Conservation (phyloP, 208 protist species). For the Acanthamoeba lenticulata region DNA sequence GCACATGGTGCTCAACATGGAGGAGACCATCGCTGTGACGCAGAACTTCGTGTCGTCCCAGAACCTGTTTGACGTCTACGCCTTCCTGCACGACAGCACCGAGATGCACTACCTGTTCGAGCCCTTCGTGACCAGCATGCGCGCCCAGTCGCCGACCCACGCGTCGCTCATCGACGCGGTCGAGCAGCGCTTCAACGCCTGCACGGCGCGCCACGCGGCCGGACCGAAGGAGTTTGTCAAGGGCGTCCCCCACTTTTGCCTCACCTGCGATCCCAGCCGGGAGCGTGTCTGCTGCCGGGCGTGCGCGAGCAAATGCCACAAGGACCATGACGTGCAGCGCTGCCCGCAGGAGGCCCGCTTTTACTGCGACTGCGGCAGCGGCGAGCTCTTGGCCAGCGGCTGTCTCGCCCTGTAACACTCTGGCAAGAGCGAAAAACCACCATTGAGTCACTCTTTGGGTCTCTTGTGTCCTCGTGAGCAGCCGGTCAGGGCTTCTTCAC, state of each 20-base stretch:
- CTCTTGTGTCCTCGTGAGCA: too few species aligned
- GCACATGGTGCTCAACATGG: slow-evolving; percentile 78
- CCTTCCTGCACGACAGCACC: slow-evolving; percentile 64
- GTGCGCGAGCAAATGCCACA: neutral
- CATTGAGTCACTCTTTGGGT: too few species aligned
- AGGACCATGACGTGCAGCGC: neutral
- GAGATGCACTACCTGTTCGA: slow-evolving; percentile 39
- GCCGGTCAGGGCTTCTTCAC: too few species aligned
- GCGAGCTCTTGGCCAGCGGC: neutral
- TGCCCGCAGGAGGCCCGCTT: slow-evolving; percentile 23
- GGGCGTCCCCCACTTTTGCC: neutral
- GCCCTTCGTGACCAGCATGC: slow-evolving; percentile 8
- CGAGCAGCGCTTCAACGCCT: neutral
- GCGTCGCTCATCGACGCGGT: neutral
- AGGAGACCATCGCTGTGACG: slow-evolving; percentile 79
- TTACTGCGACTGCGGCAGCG: slow-evolving; percentile 27
- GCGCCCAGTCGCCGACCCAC: neutral
- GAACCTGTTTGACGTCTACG: slow-evolving; percentile 67
- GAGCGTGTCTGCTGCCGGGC: slow-evolving; percentile 6
- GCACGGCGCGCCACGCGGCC: slow-evolving; percentile 1
- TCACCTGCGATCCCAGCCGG: neutral
- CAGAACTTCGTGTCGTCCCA: slow-evolving; percentile 75
- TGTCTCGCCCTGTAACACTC: neutral
- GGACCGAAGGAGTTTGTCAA: slow-evolving; percentile 22
- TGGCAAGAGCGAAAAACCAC: too few species aligned